Percentiles rank a stretch among this genome's conserved stretches.
Evolutionary conservation across 1,139 yeast species (phyloP).

Genomic region (Williopsis jadinii): DNA sequence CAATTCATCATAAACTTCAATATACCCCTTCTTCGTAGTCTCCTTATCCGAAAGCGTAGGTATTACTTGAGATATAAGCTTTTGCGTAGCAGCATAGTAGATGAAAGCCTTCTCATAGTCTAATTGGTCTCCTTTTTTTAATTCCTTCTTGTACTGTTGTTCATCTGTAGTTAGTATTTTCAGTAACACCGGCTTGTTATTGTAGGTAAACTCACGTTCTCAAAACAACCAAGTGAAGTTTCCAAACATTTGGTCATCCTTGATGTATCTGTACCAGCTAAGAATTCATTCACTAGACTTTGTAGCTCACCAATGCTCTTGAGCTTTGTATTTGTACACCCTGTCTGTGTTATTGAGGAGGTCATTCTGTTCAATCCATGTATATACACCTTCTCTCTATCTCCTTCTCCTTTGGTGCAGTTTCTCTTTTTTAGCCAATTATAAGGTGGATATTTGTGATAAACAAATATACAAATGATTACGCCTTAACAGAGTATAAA

Average conservation of each 20-base stretch:
- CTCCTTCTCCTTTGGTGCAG: too few species aligned
- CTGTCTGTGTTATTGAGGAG: slow-evolving; percentile 1
- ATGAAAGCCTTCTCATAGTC: slow-evolving; percentile 26
- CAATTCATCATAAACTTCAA: slow-evolving; percentile 3
- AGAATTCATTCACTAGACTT: slow-evolving; percentile 3
- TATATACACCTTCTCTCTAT: too few species aligned
- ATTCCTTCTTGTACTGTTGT: slow-evolving; percentile 8
- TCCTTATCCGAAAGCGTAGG: slow-evolving; percentile 19
- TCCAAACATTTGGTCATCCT: not conserved
- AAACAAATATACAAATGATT: too few species aligned
- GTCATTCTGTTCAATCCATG: slow-evolving; percentile 3
- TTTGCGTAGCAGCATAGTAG: slow-evolving; percentile 27
- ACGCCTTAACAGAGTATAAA: too few species aligned
- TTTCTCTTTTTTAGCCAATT: too few species aligned
- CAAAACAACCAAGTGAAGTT: slow-evolving; percentile 8
- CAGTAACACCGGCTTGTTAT: too few species aligned
- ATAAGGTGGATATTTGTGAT: too few species aligned
- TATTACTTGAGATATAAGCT: slow-evolving; percentile 19
- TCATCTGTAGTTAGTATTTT: not conserved
- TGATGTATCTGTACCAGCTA: slow-evolving; percentile 3
- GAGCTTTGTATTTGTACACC: slow-evolving; percentile 1
- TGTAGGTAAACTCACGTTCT: slow-evolving; percentile 6
- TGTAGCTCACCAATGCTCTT: slow-evolving; percentile 6
- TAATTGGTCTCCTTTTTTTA: slow-evolving; percentile 1
- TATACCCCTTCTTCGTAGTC: slow-evolving; percentile 6